Evolutionary conservation across 768 basidiomycete species (phyloP).

Genomic region (Tylopilus vinaceipallidus): DNA sequence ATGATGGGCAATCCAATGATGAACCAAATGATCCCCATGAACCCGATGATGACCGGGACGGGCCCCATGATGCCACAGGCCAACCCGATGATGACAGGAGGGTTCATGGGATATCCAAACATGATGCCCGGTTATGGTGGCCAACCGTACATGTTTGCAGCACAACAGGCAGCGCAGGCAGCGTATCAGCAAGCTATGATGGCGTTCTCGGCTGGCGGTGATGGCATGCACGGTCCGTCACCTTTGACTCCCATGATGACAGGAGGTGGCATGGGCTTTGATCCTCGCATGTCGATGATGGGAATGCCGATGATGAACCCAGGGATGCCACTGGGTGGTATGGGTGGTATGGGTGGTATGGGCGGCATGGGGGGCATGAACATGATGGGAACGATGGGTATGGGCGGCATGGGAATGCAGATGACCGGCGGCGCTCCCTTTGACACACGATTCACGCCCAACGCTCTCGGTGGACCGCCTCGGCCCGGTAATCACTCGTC

Average conservation of each 20-base stretch:
- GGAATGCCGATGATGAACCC: constrained; percentile 67
- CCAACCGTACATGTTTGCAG: constrained; percentile 83
- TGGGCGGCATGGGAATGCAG: constrained; percentile 45
- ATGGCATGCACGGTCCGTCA: constrained; percentile 37
- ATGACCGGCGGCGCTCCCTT: constrained; percentile 64
- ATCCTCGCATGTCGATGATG: constrained; percentile 84
- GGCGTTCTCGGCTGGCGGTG: constrained; percentile 75
- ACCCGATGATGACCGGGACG: constrained; percentile 56
- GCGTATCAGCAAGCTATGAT: constrained; percentile 91
- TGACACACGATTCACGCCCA: constrained; percentile 54
- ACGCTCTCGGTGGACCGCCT: constrained; percentile 22
- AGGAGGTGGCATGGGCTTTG: constrained; percentile 53
- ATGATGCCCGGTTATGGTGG: constrained; percentile 46
- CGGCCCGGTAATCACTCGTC: constrained; percentile 37
- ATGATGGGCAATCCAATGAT: constrained; percentile 74
- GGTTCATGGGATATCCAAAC: constrained; percentile 41
- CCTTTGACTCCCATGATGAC: constrained; percentile 58
- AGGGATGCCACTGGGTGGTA: constrained; percentile 36
- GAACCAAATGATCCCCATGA: constrained; percentile 47
- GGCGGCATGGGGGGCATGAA: constrained; percentile 39
- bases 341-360: constrained; percentile 45
- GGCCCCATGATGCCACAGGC: constrained; percentile 47
- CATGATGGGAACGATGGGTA: too few species aligned
- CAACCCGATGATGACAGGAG: constrained; percentile 54
- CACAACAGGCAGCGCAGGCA: constrained; percentile 76